Percentiles rank a stretch among this genome's conserved stretches.
phyloP scores from a whole-genome alignment of 169 alveolate species.

The Plasmodium adleri region DNA sequence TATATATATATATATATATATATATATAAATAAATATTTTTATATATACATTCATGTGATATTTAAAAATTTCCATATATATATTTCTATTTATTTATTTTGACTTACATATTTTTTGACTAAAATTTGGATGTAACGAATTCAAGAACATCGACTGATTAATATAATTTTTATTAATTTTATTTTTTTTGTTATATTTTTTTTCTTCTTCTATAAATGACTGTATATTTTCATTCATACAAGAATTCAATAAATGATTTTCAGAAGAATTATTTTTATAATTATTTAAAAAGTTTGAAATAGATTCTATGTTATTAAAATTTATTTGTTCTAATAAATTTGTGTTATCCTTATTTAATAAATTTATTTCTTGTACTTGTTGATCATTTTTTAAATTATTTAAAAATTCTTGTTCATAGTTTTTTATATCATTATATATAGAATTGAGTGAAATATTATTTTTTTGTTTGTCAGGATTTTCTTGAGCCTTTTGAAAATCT shows the following conservation, averaged over 20 bases:
- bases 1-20: not conserved
- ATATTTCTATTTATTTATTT: not conserved
- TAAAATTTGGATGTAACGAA: conserved; percentile 56
- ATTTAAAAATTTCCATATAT: not conserved
- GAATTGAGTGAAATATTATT: not conserved
- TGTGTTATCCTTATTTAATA: conserved; percentile 6
- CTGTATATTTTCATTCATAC: conserved; percentile 16
- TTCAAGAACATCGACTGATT: conserved; percentile 12
- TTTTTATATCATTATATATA: conserved; percentile 66
- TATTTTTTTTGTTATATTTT: conserved; percentile 53
- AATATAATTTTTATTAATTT: conserved; percentile 41
- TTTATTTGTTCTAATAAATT: conserved; percentile 1
- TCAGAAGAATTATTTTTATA: no score
- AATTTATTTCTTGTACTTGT: conserved; percentile 11
- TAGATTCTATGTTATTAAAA: conserved; percentile 40
- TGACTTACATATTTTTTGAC: conserved; percentile 45
- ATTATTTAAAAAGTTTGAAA: conserved; percentile 8
- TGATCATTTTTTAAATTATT: conserved; percentile 21
- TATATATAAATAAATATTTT: not conserved
- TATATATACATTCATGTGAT: not conserved
- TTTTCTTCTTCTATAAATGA: conserved; percentile 45
- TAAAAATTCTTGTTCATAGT: conserved; percentile 52
- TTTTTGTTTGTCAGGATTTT: conserved; percentile 6
- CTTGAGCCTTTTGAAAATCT: conserved; percentile 70
- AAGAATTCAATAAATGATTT: not conserved